Percentiles rank a stretch among this genome's conserved stretches.
These are phyloP conservation scores for Albugo candida DNA, from an alignment of 352 stramenopile genomes.

Conservation along the genomic window DNA sequence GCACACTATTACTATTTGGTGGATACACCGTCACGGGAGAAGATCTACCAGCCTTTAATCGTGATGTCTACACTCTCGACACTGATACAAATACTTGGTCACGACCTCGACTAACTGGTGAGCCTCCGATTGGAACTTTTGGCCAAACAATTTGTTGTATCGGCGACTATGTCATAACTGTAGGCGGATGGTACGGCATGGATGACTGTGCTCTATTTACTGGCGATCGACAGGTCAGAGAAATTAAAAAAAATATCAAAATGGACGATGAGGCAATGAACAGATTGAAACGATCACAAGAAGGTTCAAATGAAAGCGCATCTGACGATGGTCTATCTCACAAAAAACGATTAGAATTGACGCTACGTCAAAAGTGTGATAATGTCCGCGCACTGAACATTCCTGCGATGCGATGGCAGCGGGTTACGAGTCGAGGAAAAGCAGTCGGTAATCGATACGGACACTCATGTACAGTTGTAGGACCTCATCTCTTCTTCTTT, in stretches of 20 bases:
- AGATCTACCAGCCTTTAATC: conserved; percentile 43
- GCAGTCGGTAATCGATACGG: conserved; percentile 45
- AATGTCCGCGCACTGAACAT: conserved; percentile 42
- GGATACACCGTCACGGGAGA: conserved; percentile 31
- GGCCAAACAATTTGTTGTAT: conserved; percentile 24
- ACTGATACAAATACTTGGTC: conserved; percentile 33
- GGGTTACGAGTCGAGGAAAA: conserved; percentile 17
- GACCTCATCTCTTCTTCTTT: conserved; percentile 51
- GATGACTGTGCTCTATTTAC: conserved; percentile 57
- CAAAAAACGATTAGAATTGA: too few relatives aligned
- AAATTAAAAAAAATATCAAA: conserved; percentile 14
- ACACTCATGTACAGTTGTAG: conserved; percentile 39
- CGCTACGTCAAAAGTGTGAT: conserved; percentile 5
- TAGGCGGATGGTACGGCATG: conserved; percentile 50
- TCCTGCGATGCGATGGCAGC: conserved; percentile 41
- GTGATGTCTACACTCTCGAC: conserved; percentile 53
- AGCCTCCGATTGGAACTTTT: conserved; percentile 45
- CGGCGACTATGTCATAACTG: conserved; percentile 25
- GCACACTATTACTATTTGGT: conserved; percentile 48
- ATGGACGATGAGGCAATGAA: too few relatives aligned
- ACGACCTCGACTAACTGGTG: conserved; percentile 38
- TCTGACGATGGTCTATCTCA: too few relatives aligned
- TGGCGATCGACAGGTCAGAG: conserved; percentile 44
- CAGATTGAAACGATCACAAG: too few relatives aligned
- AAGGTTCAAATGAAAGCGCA: too few relatives aligned